Conservation (phyloP, 2,329 filamentous ascomycete species). For the Xylariaceae sp. region DNA sequence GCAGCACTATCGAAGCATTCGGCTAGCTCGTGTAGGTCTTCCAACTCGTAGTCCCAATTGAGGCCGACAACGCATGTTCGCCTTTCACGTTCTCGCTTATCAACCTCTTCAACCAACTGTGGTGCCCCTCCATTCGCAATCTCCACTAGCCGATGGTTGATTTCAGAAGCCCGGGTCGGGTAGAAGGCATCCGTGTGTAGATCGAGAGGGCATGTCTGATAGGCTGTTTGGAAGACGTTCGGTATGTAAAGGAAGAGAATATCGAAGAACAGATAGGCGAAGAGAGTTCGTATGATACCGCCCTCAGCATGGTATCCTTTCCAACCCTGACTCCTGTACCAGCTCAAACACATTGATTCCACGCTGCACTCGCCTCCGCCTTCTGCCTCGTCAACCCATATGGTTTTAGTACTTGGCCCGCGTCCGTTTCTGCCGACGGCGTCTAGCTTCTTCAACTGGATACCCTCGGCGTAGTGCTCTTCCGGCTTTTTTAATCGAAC, state of each 20-base stretch:
- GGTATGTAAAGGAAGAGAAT: slow-evolving; percentile 91
- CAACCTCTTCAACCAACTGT: slow-evolving; percentile 70
- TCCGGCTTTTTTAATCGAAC: slow-evolving; percentile 77
- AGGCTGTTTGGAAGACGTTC: slow-evolving; percentile 96
- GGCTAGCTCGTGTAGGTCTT: slow-evolving; percentile 81
- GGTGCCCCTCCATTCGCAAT: slow-evolving; percentile 83
- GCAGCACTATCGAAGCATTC: slow-evolving; percentile 80
- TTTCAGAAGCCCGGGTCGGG: slow-evolving; percentile 82
- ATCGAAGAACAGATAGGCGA: slow-evolving; percentile 91
- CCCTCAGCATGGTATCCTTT: slow-evolving; percentile 96
- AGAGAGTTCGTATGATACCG: slow-evolving; percentile 88
- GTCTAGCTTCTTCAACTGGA: slow-evolving; percentile 73
- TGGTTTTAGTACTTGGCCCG: slow-evolving; percentile 70
- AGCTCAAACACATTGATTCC: slow-evolving; percentile 90
- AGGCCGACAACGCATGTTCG: slow-evolving; percentile 89
- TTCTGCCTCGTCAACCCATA: slow-evolving; percentile 84
- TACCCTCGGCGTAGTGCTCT: slow-evolving; percentile 77
- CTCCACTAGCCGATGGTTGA: slow-evolving; percentile 84
- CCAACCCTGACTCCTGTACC: slow-evolving; percentile 84
- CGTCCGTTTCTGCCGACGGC: slow-evolving; percentile 47
- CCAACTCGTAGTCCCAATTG: slow-evolving; percentile 84
- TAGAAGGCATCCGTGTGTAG: slow-evolving; percentile 94
- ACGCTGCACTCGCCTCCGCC: slow-evolving; percentile 79
- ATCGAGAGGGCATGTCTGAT: slow-evolving; percentile 92
- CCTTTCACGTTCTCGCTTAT: slow-evolving; percentile 70